Conservation (phyloP, 306 rosid species). For the Vicia villosa region DNA sequence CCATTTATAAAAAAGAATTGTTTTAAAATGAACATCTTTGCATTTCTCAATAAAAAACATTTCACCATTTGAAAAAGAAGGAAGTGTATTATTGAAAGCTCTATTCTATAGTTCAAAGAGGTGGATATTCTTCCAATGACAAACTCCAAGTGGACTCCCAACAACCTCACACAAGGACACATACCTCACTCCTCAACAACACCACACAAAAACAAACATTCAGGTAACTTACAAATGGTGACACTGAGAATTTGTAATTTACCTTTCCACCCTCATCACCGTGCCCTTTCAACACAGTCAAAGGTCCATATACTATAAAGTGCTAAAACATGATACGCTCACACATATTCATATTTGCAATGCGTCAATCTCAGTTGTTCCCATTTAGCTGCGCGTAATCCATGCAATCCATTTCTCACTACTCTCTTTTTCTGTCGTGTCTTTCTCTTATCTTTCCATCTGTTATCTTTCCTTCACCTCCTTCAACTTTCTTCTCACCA, state of each 20-base stretch:
- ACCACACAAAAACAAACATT: neutral
- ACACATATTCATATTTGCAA: slow-evolving; percentile 32
- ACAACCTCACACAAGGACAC: slow-evolving; percentile 3
- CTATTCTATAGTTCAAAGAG: too few species aligned
- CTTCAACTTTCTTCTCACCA: neutral
- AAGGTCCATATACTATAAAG: slow-evolving; percentile 12
- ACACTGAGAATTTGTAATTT: neutral
- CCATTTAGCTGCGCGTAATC: too few species aligned
- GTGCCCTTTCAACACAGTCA: slow-evolving; percentile 33
- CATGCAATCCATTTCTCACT: slow-evolving; percentile 52
- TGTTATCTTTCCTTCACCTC: slow-evolving; percentile 32
- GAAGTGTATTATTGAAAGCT: too few species aligned
- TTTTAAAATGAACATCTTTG: too few species aligned
- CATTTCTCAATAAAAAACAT: too few species aligned
- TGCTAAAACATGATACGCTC: slow-evolving; percentile 2
- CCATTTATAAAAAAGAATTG: too few species aligned
- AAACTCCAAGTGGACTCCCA: neutral
- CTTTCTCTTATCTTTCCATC: slow-evolving; percentile 46
- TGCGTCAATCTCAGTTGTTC: too few species aligned
- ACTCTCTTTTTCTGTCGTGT: slow-evolving; percentile 43
- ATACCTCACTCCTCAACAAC: neutral
- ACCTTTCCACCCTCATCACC: neutral
- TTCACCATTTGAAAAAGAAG: too few species aligned
- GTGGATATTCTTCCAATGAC: slow-evolving; percentile 2
- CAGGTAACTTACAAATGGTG: neutral